Conservation (phyloP, 1,284 basidiomycete species). For the Ganoderma sinense region DNA sequence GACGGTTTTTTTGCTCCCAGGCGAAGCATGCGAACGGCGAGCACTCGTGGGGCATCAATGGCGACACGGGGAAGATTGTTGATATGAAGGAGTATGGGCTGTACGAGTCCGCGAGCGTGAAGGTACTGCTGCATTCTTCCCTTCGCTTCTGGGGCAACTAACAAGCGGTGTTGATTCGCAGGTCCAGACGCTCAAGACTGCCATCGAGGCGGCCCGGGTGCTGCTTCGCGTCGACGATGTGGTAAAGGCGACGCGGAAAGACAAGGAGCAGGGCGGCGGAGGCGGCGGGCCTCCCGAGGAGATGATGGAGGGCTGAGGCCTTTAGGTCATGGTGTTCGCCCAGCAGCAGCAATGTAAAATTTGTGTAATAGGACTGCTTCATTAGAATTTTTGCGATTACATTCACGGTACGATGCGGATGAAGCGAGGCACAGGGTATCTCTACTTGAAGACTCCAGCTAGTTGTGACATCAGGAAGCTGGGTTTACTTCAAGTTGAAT, state of each 20-base stretch:
- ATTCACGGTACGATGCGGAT: not conserved
- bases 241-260: constrained; percentile 84
- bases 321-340: not conserved
- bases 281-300: constrained; percentile 63
- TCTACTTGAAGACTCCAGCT: too few relatives aligned
- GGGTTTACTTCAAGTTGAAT: too few relatives aligned
- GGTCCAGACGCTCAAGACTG: constrained; percentile 98
- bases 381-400: not conserved
- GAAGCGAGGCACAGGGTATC: too few relatives aligned
- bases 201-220: constrained; percentile 92
- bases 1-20: constrained; percentile 45
- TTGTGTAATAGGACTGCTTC: constrained; percentile 25
- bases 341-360: constrained; percentile 23
- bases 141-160: not conserved
- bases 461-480: too few relatives aligned
- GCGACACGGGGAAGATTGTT: constrained; percentile 93
- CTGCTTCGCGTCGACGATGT: constrained; percentile 95
- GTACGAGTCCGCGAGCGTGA: constrained; percentile 96
- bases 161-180: constrained; percentile 32
- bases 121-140: constrained; percentile 52
- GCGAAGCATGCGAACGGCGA: constrained; percentile 96
- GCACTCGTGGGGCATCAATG: constrained; percentile 92
- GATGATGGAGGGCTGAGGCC: constrained; percentile 48
- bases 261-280: constrained; percentile 55
- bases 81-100: constrained; percentile 96